Evolutionary conservation across 2,329 filamentous ascomycete genomes (phyloP).

Genomic region (Trichoderma breve): DNA sequence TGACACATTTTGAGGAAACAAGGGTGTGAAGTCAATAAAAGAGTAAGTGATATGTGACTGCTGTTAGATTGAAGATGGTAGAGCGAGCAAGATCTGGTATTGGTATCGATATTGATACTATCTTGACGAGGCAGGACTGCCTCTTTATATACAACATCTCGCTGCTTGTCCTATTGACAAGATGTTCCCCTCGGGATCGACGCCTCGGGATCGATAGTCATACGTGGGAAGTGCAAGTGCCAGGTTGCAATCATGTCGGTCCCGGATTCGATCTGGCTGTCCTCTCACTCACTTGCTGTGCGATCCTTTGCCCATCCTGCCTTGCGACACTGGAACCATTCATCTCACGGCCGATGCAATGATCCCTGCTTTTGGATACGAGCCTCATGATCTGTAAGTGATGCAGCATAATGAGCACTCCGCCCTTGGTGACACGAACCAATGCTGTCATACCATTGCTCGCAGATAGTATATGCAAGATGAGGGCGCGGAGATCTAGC

Average conservation of each 20-base stretch:
- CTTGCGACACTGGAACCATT: background rate
- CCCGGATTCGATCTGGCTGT: background rate
- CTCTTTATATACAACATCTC: constrained; percentile 2
- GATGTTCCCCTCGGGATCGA: background rate
- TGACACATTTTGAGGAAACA: constrained; percentile 46
- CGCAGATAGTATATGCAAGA: constrained; percentile 17
- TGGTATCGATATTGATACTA: background rate
- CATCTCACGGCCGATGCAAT: background rate
- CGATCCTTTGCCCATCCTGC: background rate
- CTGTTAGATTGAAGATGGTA: background rate
- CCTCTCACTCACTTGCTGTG: background rate
- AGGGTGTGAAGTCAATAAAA: fast-evolving
- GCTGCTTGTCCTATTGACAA: background rate
- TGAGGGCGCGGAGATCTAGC: constrained; percentile 1
- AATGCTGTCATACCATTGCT: background rate
- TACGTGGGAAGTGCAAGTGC: background rate
- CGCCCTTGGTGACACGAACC: background rate
- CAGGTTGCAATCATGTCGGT: background rate
- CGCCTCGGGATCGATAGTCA: background rate
- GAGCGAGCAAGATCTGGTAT: background rate
- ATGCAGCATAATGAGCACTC: background rate
- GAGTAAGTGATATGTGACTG: background rate
- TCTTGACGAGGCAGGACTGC: background rate
- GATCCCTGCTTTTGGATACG: background rate
- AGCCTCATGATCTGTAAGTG: background rate